phyloP scores from a whole-genome alignment of 2,329 filamentous ascomycete genomes.

The Scleromitrula shiraiana region DNA sequence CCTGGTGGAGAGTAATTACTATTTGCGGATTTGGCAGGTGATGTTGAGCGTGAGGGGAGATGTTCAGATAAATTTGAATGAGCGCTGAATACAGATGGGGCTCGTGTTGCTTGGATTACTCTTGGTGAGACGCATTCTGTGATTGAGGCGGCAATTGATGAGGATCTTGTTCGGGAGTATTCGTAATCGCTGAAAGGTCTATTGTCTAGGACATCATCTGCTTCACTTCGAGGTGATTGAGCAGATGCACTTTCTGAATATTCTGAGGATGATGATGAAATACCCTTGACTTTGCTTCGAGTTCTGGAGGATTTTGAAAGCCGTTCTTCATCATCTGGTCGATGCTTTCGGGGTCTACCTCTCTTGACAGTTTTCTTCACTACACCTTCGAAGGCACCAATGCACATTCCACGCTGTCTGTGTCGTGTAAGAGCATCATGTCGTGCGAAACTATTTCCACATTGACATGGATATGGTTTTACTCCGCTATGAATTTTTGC shows the following conservation, averaged over 20 bases:
- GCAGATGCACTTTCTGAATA: constrained; percentile 49
- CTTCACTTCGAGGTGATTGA: constrained; percentile 44
- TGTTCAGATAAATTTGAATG: constrained; percentile 21
- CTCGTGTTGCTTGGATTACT: constrained; percentile 21
- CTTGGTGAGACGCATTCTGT: constrained; percentile 27
- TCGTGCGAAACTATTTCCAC: constrained; percentile 87
- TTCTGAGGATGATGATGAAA: constrained; percentile 43
- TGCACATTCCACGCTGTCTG: constrained; percentile 91
- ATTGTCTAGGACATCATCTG: constrained; percentile 34
- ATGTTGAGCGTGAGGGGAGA: constrained; percentile 33
- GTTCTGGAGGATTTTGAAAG: constrained; percentile 50
- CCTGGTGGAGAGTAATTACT: constrained; percentile 50
- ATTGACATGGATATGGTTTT: constrained; percentile 91
- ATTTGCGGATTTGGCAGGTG: constrained; percentile 41
- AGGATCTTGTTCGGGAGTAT: constrained; percentile 24
- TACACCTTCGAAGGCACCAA: constrained; percentile 82
- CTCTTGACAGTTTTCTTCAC: constrained; percentile 60
- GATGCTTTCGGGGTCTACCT: constrained; percentile 54
- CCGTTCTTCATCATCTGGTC: constrained; percentile 44
- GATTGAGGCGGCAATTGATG: constrained; percentile 10
- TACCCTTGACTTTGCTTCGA: constrained; percentile 42
- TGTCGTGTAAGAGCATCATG: constrained; percentile 94
- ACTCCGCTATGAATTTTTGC: constrained; percentile 95
- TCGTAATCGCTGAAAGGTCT: constrained; percentile 32
- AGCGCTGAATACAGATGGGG: constrained; percentile 22